phyloP scores from a whole-genome alignment of 192 early-diverging fungal genomes.

The Podila verticillata region DNA sequence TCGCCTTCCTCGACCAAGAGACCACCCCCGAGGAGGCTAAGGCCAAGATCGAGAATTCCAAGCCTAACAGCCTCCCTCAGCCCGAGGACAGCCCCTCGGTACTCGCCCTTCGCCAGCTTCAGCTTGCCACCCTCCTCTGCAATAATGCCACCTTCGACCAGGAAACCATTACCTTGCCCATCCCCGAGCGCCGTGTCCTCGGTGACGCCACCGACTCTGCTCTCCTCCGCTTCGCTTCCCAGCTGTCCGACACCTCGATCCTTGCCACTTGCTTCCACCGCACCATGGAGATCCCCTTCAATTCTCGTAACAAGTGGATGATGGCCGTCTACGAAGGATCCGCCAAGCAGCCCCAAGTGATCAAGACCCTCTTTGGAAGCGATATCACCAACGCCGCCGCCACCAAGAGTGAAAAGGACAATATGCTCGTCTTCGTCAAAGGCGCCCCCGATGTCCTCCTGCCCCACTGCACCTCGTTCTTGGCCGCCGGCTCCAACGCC shows the following conservation, averaged over 20 bases:
- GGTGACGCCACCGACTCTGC: conserved; percentile 95
- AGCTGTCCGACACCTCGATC: conserved; percentile 12
- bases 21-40: conserved; percentile 44
- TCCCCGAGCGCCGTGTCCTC: conserved; percentile 65
- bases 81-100: conserved; percentile 37
- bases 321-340: conserved; percentile 52
- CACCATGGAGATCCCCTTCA: conserved; percentile 73
- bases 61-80: conserved; percentile 34
- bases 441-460: conserved; percentile 86
- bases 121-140: conserved; percentile 61
- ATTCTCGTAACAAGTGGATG: conserved; percentile 82
- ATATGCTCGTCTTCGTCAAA: conserved; percentile 70
- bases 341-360: conserved; percentile 29
- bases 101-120: conserved; percentile 43
- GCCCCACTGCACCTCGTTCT: conserved; percentile 54
- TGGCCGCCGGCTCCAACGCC: conserved; percentile 44
- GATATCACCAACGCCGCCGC: conserved; percentile 20
- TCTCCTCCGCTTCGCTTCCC: conserved; percentile 74
- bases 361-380: conserved; percentile 44
- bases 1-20: conserved; percentile 54
- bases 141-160: conserved; percentile 75
- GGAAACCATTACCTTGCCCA: conserved; percentile 56
- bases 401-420: conserved; percentile 23
- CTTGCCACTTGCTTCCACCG: conserved; percentile 37
- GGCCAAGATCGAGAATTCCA: conserved; percentile 26